Percentiles rank a stretch among this genome's conserved stretches.
Evolutionary conservation across 2,329 filamentous ascomycete genomes (phyloP).

Genomic region (Fusarium buxicola): DNA sequence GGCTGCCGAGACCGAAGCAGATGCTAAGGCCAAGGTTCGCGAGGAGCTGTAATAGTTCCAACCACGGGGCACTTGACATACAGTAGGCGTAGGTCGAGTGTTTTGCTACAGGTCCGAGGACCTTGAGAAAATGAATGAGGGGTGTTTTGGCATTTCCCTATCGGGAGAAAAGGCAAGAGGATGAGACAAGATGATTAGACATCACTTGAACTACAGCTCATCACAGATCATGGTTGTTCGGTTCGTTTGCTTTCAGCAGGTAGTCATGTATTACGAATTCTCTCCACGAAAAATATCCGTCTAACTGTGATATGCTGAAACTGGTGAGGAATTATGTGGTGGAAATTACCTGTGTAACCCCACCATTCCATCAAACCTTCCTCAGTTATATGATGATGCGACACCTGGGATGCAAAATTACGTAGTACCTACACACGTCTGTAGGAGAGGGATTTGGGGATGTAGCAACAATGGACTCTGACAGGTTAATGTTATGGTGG

Average conservation of each 20-base stretch:
- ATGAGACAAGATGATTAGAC: neutral
- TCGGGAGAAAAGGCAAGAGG: constrained; percentile 3
- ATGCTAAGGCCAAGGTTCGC: constrained; percentile 53
- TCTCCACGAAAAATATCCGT: constrained; percentile 2
- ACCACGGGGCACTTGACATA: neutral
- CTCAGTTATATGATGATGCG: too few species aligned
- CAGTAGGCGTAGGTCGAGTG: neutral
- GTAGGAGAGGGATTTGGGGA: too few species aligned
- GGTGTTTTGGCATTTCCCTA: neutral
- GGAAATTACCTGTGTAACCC: too few species aligned
- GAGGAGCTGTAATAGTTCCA: constrained; percentile 60
- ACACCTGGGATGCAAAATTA: too few species aligned
- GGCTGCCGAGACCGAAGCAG: constrained; percentile 51
- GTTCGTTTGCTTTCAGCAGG: constrained; percentile 30
- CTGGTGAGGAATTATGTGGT: too few species aligned
- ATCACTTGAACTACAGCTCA: neutral
- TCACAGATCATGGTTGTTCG: constrained; percentile 6
- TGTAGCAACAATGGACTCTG: too few species aligned
- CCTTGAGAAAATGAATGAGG: neutral
- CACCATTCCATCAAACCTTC: too few species aligned
- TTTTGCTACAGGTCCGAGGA: neutral
- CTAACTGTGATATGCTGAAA: too few species aligned
- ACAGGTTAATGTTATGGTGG: too few species aligned
- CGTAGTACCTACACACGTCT: too few species aligned
- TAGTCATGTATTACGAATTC: constrained; percentile 34